Evolutionary conservation across 2,329 filamentous ascomycete species (phyloP).

Genomic region (Phialocephala subalpina): DNA sequence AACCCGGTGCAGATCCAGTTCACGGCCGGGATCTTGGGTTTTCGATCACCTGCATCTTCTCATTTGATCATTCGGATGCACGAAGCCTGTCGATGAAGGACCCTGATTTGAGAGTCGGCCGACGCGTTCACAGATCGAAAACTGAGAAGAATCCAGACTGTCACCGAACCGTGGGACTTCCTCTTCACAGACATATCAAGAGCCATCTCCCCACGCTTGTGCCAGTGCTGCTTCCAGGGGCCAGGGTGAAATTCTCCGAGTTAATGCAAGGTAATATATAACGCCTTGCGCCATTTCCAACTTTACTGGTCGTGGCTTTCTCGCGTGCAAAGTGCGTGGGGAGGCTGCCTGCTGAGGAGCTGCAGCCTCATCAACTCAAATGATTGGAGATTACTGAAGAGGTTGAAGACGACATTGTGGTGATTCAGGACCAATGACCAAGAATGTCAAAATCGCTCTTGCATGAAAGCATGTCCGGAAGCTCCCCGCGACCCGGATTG

Average conservation of each 20-base stretch:
- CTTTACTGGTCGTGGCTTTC: conserved; percentile 1
- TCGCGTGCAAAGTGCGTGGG: not conserved
- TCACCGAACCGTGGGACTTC: too few relatives aligned
- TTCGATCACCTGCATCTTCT: conserved; percentile 1
- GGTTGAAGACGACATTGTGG: not conserved
- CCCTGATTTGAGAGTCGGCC: not conserved
- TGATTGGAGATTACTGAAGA: not conserved
- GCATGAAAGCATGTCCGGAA: not conserved
- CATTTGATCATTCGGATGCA: not conserved
- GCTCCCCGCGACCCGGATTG: not conserved
- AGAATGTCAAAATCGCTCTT: not conserved
- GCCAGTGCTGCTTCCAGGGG: conserved; percentile 1
- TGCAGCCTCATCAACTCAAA: too few relatives aligned
- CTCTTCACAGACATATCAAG: not conserved
- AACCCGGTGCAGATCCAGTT: conserved; percentile 1
- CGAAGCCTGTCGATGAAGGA: not conserved
- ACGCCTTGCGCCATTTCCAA: not conserved
- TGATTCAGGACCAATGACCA: not conserved
- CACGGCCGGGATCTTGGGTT: not conserved
- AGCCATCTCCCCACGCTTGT: not conserved
- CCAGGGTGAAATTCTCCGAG: conserved; percentile 5
- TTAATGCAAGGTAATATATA: conserved; percentile 3
- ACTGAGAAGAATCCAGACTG: not conserved
- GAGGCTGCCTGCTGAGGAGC: not conserved
- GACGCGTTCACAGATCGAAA: not conserved